phyloP scores from a whole-genome alignment of 1,139 yeast genomes.

The Blastobotrys raffinosifermentans region DNA sequence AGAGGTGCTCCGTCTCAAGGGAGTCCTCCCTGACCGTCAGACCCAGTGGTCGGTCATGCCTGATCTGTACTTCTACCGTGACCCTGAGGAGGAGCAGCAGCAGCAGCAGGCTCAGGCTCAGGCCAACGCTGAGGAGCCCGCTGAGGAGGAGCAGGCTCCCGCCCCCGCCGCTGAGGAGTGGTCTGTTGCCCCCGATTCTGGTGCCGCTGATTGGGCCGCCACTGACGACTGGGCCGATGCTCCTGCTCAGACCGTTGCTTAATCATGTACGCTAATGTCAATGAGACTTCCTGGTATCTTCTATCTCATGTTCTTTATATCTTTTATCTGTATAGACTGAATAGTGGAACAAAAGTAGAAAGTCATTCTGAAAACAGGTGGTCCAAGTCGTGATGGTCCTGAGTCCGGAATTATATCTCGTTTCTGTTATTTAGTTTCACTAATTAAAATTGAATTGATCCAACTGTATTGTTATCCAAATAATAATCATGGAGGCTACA shows the following conservation, averaged over 20 bases:
- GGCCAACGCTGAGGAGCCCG: constrained; percentile 54
- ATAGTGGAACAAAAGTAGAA: constrained; percentile 1
- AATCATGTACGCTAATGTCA: no score
- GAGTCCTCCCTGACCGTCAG: constrained; percentile 94
- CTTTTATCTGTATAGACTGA: not conserved
- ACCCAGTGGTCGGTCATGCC: constrained; percentile 99
- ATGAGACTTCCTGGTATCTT: constrained; percentile 1
- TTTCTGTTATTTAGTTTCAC: no score
- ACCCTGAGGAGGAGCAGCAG: constrained; percentile 98
- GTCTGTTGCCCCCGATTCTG: constrained; percentile 65
- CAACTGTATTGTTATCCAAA: no score
- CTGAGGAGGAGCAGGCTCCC: constrained; percentile 53
- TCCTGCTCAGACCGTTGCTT: constrained; percentile 38
- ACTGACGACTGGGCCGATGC: constrained; percentile 70
- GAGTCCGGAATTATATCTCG: no score
- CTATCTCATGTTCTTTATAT: constrained; percentile 1
- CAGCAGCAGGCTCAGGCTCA: constrained; percentile 57
- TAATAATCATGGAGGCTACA: no score
- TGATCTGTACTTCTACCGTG: constrained; percentile 99
- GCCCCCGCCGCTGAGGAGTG: constrained; percentile 67
- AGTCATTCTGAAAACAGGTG: no score
- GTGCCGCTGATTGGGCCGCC: constrained; percentile 46
- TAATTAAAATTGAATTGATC: no score
- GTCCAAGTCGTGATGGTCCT: no score
- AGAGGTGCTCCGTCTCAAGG: constrained; percentile 99